Percentiles rank a stretch among this genome's conserved stretches.
These are phyloP conservation scores for Septoria linicola DNA, from an alignment of 2,329 filamentous ascomycete genomes.

Conservation along the genomic window DNA sequence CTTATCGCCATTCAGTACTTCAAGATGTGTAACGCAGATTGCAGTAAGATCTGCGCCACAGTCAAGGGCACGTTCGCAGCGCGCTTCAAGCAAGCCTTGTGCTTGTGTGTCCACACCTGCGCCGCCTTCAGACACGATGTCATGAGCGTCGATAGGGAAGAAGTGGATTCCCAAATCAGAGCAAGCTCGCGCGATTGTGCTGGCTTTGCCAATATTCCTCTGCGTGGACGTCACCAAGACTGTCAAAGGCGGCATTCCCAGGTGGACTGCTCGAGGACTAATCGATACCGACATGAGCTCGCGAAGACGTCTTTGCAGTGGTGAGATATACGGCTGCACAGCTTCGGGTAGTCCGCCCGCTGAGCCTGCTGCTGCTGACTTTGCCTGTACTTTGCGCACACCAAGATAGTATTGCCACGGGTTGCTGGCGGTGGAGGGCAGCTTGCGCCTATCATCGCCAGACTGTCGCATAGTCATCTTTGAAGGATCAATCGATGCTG, in stretches of 20 bases:
- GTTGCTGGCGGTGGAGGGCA: constrained; percentile 73
- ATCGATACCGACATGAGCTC: constrained; percentile 87
- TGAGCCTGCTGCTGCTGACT: constrained; percentile 43
- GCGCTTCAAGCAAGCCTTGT: constrained; percentile 81
- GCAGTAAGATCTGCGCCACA: constrained; percentile 83
- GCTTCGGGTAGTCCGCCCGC: constrained; percentile 35
- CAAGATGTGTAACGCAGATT: constrained; percentile 83
- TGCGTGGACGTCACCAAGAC: constrained; percentile 89
- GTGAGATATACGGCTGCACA: constrained; percentile 46
- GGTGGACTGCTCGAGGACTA: constrained; percentile 78
- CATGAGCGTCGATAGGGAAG: constrained; percentile 86
- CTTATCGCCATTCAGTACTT: constrained; percentile 85
- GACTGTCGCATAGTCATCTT: constrained; percentile 89
- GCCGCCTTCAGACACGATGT: constrained; percentile 88
- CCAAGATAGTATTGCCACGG: constrained; percentile 91
- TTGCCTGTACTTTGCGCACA: constrained; percentile 63
- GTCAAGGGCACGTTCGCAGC: constrained; percentile 82
- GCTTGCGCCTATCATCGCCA: constrained; percentile 76
- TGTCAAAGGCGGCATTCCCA: constrained; percentile 83
- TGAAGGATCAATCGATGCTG: constrained; percentile 80
- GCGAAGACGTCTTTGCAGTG: constrained; percentile 63
- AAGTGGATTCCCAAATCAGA: constrained; percentile 86
- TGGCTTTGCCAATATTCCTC: constrained; percentile 88
- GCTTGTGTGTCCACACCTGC: constrained; percentile 91
- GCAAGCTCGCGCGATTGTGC: constrained; percentile 72